phyloP scores from a whole-genome alignment of 768 basidiomycete genomes.

The Lactarius quietus region DNA sequence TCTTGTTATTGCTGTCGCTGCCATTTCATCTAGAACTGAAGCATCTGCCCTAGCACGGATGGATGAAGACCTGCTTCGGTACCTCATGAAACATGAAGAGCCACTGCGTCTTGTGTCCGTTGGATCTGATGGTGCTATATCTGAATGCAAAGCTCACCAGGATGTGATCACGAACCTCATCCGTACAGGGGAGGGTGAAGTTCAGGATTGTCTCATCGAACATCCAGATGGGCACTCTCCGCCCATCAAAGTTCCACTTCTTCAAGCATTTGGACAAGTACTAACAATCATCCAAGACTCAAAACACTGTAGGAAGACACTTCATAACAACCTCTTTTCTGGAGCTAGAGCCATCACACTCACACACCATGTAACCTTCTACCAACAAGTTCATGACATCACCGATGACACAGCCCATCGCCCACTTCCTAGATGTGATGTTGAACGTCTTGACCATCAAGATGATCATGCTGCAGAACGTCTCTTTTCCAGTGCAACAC shows the following conservation, averaged over 20 bases:
- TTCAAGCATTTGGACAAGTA: background rate
- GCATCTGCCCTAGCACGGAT: background rate
- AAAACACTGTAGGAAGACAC: background rate
- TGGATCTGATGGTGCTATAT: background rate
- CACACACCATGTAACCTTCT: no score
- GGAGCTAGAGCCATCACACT: background rate
- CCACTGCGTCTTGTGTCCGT: background rate
- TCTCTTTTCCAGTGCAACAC: no score
- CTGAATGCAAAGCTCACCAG: background rate
- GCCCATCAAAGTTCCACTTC: background rate
- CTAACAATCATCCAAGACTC: background rate
- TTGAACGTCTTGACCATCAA: background rate
- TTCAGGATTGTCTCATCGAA: background rate
- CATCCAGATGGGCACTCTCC: background rate
- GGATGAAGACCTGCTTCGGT: background rate
- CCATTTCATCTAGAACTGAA: background rate
- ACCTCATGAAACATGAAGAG: background rate
- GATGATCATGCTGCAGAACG: background rate
- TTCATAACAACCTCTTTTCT: background rate
- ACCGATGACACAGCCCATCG: background rate
- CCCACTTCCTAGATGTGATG: background rate
- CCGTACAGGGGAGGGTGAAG: background rate
- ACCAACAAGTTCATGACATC: no score
- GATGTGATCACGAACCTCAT: background rate
- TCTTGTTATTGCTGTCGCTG: background rate